These are phyloP conservation scores for Zymoseptoria crescenta DNA, from an alignment of 2,329 filamentous ascomycete species.

Conservation along the genomic window DNA sequence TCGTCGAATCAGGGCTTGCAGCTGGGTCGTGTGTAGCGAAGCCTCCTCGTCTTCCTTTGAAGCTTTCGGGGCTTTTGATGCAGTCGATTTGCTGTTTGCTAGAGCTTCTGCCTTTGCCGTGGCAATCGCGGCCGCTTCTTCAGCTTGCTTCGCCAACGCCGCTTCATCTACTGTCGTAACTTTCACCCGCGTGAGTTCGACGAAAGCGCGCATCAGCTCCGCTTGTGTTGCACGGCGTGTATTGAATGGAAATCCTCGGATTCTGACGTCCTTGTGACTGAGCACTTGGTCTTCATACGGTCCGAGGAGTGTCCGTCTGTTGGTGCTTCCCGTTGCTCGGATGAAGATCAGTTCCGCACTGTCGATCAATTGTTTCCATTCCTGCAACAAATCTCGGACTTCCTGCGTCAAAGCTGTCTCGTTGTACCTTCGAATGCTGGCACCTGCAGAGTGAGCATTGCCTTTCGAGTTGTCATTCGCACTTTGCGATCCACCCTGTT, in stretches of 20 bases:
- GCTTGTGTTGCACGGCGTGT: conserved; percentile 86
- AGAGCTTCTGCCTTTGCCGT: conserved; percentile 31
- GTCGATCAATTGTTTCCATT: conserved; percentile 83
- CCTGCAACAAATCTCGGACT: conserved; percentile 67
- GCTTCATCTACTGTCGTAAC: conserved; percentile 67
- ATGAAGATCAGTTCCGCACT: conserved; percentile 80
- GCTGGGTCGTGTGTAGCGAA: conserved; percentile 75
- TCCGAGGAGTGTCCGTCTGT: conserved; percentile 78
- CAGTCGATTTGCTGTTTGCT: conserved; percentile 38
- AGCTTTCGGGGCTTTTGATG: conserved; percentile 54
- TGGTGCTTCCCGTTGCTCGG: conserved; percentile 78
- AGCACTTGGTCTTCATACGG: conserved; percentile 86
- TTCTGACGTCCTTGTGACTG: conserved; percentile 65
- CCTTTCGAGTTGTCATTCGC: conserved; percentile 93
- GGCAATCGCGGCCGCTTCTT: conserved; percentile 38
- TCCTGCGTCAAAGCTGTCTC: conserved; percentile 86
- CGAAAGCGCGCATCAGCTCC: conserved; percentile 88
- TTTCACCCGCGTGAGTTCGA: conserved; percentile 87
- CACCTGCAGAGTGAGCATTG: conserved; percentile 86
- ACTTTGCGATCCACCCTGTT: conserved; percentile 92
- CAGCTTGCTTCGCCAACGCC: conserved; percentile 44
- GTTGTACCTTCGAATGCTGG: conserved; percentile 83
- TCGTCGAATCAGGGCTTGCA: conserved; percentile 79
- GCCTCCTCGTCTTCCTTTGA: conserved; percentile 79
- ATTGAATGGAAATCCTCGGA: conserved; percentile 86